phyloP scores from a whole-genome alignment of 306 rosid genomes.

The Malus fusca region DNA sequence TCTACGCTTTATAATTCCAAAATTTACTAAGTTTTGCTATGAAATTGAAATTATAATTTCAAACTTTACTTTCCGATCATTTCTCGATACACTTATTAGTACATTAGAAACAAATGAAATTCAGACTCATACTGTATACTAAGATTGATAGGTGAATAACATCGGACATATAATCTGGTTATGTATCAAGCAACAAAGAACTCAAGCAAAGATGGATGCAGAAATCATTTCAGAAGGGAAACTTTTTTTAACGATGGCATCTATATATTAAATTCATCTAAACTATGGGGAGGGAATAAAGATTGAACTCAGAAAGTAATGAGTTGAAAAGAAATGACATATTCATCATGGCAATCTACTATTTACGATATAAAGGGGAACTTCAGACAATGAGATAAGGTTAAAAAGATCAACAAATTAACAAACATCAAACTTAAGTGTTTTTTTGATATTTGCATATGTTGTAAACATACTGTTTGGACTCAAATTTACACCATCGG shows the following conservation, averaged over 20 bases:
- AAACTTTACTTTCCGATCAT: neutral
- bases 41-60: neutral
- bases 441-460: no score
- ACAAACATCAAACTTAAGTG: no score
- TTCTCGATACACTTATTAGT: neutral
- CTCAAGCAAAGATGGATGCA: neutral
- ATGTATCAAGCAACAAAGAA: neutral
- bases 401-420: neutral
- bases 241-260: neutral
- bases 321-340: no score
- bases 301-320: no score
- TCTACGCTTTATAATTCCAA: neutral
- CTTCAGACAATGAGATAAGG: no score
- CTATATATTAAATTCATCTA: no score
- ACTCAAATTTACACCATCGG: no score
- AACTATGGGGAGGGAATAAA: accelerated
- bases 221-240: neutral
- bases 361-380: no score
- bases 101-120: no score
- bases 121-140: neutral
- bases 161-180: neutral
- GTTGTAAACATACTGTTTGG: neutral
- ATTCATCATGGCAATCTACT: neutral
- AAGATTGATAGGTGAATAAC: neutral
- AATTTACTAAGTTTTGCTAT: neutral